Evolutionary conservation across 176 grass and related monocot species (phyloP), one percentile per base, ranked within the genome.

Genomic region (Carex parvula): DNA sequence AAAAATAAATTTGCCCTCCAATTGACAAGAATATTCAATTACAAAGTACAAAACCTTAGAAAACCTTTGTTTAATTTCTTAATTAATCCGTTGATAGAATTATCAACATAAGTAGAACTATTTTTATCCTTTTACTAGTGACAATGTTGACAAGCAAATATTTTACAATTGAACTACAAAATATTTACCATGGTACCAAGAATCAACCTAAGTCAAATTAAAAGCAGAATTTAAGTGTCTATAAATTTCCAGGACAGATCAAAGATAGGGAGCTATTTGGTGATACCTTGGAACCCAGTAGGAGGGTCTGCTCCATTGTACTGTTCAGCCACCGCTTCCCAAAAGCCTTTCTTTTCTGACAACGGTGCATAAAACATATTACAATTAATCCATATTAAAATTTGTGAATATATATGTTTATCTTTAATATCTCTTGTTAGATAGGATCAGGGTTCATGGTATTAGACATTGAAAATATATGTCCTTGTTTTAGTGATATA

Each of bases 281-380:
- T 82, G 12, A 16, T 41, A 95, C 93, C 95, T 95, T 98, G 95
- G 81, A 95, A 98, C 5, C 96, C 96, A 76, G 90, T 89, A 67
- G 89, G 93, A 22, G 91, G 92, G n/a, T 93, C 93, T 83, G 86
- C 88, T 83, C 92, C 91, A 90, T 95, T 84, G 69, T 98, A 95
- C 83, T 94, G 88, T 18, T 89, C 86, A 1, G 84, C 76, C 13
- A 92, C 83, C 17, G 82, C 78, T 76, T 90, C 91, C 93, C 93
- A 98, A 72, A 98, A 95, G 18, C 76, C 86, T 42, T 70, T 95
- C 84, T 84, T 92, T 32, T 86, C 93, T 92, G 86, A 53, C 71
- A 82, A 80, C 22, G 1, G 18, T 84, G 67, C 70, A 84, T 84
- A 90, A 69, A 33, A 84, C 84, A 70, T 64, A 46, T 73, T 64